Percentiles rank a stretch among this genome's conserved stretches.
These are phyloP conservation scores for Pseudogymnoascus sp. DNA, from an alignment of 2,329 filamentous ascomycete species.

Conservation along the genomic window DNA sequence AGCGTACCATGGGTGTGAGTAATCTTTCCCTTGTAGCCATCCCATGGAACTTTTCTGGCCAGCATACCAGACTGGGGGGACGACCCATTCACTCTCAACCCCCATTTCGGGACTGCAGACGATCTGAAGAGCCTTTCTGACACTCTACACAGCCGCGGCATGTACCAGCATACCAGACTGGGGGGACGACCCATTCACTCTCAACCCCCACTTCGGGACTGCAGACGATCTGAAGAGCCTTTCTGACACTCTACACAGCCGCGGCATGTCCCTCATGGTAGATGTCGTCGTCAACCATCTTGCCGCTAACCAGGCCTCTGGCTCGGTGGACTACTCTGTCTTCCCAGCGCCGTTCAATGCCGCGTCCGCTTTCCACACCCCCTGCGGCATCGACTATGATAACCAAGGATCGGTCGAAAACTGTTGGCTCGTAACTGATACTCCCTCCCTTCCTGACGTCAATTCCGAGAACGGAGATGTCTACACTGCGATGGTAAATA, in stretches of 20 bases:
- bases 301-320: slow-evolving; percentile 38
- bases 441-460: slow-evolving; percentile 38
- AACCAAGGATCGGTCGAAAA: slow-evolving; percentile 31
- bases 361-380: slow-evolving; percentile 51
- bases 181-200: slow-evolving; percentile 34
- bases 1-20: slow-evolving; percentile 40
- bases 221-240: slow-evolving; percentile 37
- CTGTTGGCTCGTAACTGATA: slow-evolving; percentile 44
- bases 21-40: not conserved
- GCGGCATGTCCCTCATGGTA: slow-evolving; percentile 41
- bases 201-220: slow-evolving; percentile 40
- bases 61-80: slow-evolving; percentile 32
- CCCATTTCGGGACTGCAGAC: slow-evolving; percentile 36
- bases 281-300: slow-evolving; percentile 43
- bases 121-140: slow-evolving; percentile 37
- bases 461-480: slow-evolving; percentile 35
- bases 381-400: slow-evolving; percentile 48
- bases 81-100: slow-evolving; percentile 37
- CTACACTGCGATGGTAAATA: slow-evolving; percentile 30
- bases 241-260: slow-evolving; percentile 33
- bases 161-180: slow-evolving; percentile 33
- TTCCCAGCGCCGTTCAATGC: slow-evolving; percentile 44
- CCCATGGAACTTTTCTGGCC: not conserved
- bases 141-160: slow-evolving; percentile 35
- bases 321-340: slow-evolving; percentile 44